Evolutionary conservation across 2,329 filamentous ascomycete species (phyloP), one percentile per base, ranked within the genome.

Genomic region (Cladophialophora bantiana): DNA sequence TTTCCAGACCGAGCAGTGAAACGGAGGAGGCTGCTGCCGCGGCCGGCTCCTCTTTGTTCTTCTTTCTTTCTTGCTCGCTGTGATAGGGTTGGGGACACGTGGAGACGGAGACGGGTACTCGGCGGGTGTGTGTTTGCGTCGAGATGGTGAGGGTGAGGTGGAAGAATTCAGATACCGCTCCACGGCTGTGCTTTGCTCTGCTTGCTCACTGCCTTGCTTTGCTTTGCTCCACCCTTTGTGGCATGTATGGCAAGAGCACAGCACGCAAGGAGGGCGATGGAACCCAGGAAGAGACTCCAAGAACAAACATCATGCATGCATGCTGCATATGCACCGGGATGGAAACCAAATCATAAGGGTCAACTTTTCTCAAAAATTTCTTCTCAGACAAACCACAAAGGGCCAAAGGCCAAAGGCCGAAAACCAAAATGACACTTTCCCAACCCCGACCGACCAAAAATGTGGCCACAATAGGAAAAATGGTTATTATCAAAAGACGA

Each of bases 1-100:
- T 92, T 98, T 99, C 94, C 92, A 97, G 88, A 97, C 93, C 82
- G 82, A 83, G 80, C 81, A 83, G 76, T 83, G 83, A 72, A 79
- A 10, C 7, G 26, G 59, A 13, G 15, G 15, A 38, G n/a, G 34
- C 32, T 55, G 52, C 13, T 31, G 52, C 52, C 35, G 10, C 13
- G 40, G 40, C 40, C n/a, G 40, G 26, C 26, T 26, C 26, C 26
- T 26, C 3, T 26, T 50, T 26, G 18, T 26, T 9, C 1, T n/a
- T 18, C 10, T 42, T 42, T 10, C 10, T n/a, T 6, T 40, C 40
- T 42, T 42, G 4, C 13, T 26, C 45, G 7, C 6, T n/a, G 45
- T 10, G 45, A 12, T 50, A 50, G n/a, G n/a, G 42, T 48, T 48
- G 42, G 40, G 15, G 12, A 6, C 40, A 42, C 4, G 7, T 6